phyloP scores from a whole-genome alignment of 2,329 filamentous ascomycete genomes.

The Cordyceps cicadae region DNA sequence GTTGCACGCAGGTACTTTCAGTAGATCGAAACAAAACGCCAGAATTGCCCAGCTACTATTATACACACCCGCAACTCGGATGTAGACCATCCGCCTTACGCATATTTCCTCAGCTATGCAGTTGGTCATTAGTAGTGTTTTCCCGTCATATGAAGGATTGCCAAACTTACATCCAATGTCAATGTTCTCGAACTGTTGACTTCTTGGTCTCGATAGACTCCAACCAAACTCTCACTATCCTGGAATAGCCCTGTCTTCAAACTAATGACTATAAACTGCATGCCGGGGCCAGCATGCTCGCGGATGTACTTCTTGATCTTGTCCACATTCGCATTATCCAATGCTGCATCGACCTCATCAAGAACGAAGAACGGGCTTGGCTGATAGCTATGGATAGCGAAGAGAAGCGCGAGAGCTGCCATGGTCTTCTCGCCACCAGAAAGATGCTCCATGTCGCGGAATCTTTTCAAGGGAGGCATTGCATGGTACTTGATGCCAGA shows the following conservation, averaged over 20 bases:
- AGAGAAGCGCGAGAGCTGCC: conserved; percentile 90
- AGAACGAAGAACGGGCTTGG: conserved; percentile 95
- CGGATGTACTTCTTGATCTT: conserved; percentile 95
- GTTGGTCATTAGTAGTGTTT: conserved; percentile 15
- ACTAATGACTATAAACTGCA: conserved; percentile 98
- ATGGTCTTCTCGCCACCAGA: conserved; percentile 98
- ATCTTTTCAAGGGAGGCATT: conserved; percentile 96
- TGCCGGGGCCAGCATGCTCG: conserved; percentile 88
- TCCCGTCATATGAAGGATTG: neutral
- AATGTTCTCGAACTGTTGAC: conserved; percentile 87
- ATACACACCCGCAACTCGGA: neutral
- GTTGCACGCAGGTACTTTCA: neutral
- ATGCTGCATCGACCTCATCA: conserved; percentile 92
- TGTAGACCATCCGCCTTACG: conserved; percentile 12
- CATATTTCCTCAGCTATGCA: conserved; percentile 27
- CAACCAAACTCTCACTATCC: conserved; percentile 89
- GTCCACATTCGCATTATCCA: conserved; percentile 96
- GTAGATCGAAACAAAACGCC: conserved; percentile 3
- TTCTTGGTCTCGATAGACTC: conserved; percentile 89
- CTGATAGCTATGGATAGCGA: conserved; percentile 94
- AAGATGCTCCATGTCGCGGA: conserved; percentile 97
- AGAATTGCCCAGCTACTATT: neutral
- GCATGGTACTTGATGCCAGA: conserved; percentile 97
- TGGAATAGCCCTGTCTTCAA: conserved; percentile 95
- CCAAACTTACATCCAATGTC: conserved; percentile 80